Base-by-base conservation (phyloP, 2,329 filamentous ascomycete genomes). In the Epichloe sylvatica region DNA sequence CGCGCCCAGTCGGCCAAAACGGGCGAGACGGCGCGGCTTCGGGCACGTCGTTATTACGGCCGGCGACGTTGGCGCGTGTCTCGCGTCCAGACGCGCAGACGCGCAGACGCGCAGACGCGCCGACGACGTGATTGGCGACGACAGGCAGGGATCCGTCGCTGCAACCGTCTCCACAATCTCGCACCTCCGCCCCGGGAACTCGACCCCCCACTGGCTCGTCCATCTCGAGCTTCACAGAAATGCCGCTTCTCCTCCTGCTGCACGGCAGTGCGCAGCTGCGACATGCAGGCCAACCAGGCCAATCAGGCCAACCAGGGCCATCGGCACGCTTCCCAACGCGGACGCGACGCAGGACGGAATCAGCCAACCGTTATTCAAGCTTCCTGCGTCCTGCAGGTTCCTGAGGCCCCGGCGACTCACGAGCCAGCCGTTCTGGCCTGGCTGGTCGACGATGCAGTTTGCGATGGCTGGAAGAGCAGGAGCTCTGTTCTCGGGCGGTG, bases 301-400 rank as follows among this genome's bases (percentile, higher is more conserved):
- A 17, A 17, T 17, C 25, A 30, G 25, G 38, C 52, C 52, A 57
- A 52, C 47, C 51, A 50, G 45, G 19, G 45, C 33, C 21, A 23
- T 35, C 44, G 54, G 52, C 52, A 51, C 54, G 52, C 49, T 44
- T 48, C 17, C 47, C 42, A 47, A 54, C 53, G 56, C 55, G 54
- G 49, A 52, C 52, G 51, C 53, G 55, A 51, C 49, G 48, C 46
- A 39, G 15, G 25, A 13, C 9, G 13, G 21, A 9, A 37, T 15
- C 39, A 35, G 46, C 30, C 23, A 47, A 40, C 21, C 46, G 4
- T 41, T 4, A 3, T 13, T 30, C 30, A 15, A 19, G 12, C 7
- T 12, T 17, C 40, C 17, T 44, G 25, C 43, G 33, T 45, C 30
- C 30, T 45, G 43, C 43, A 45, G 43, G 30, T 45, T 37, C n/a